phyloP scores from a whole-genome alignment of 192 early-diverging fungal genomes.

The Linderina pennispora region DNA sequence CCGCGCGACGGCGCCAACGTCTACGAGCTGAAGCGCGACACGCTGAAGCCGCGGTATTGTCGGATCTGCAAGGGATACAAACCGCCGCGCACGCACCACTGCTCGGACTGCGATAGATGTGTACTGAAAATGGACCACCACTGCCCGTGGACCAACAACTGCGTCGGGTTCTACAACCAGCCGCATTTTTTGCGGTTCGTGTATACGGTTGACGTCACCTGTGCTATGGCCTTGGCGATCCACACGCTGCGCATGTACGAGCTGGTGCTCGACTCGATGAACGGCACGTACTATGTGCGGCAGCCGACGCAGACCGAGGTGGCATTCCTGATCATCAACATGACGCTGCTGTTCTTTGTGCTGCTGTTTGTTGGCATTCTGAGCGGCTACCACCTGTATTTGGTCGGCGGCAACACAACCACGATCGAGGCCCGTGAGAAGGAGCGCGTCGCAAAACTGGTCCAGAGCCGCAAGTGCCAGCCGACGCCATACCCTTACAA shows the following conservation, averaged over 20 bases:
- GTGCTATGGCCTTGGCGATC: constrained; percentile 61
- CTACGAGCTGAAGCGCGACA: constrained; percentile 63
- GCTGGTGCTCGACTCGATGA: constrained; percentile 39
- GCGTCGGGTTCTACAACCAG: constrained; percentile 73
- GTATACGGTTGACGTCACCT: constrained; percentile 58
- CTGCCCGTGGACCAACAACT: constrained; percentile 87
- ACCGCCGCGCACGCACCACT: constrained; percentile 78
- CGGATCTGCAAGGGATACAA: constrained; percentile 58
- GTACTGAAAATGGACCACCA: constrained; percentile 86
- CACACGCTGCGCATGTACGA: constrained; percentile 75
- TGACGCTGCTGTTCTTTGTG: constrained; percentile 48
- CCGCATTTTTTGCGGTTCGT: constrained; percentile 67
- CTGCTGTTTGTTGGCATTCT: constrained; percentile 41
- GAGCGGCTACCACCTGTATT: constrained; percentile 43
- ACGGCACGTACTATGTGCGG: constrained; percentile 52
- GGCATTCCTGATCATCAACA: constrained; percentile 67
- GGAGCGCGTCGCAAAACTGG: constrained; percentile 36
- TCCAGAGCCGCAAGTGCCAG: constrained; percentile 38
- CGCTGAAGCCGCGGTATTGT: constrained; percentile 66
- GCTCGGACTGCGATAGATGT: constrained; percentile 65
- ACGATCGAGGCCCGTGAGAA: constrained; percentile 49
- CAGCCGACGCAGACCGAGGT: constrained; percentile 58
- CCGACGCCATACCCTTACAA: constrained; percentile 82
- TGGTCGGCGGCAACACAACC: constrained; percentile 41
- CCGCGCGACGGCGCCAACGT: constrained; percentile 37